Base-by-base conservation (phyloP, 371 early-diverging fungal species). In the Mortierella sp. region DNA sequence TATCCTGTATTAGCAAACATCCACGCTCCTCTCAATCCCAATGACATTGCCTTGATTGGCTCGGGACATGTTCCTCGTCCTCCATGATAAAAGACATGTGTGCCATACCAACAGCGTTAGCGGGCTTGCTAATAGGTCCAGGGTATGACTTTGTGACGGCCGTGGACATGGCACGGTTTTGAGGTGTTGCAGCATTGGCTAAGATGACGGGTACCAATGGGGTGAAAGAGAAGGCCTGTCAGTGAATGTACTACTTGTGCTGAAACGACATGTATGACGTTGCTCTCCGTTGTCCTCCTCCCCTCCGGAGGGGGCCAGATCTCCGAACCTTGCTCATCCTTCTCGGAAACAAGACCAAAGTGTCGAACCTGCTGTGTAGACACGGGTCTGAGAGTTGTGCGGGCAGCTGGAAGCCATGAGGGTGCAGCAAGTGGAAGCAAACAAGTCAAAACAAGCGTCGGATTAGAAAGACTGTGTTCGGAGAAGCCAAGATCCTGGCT, bases 261-360 rank as follows among this genome's bases (percentile, higher is more conserved):
- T n/a, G n/a, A n/a, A n/a, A n/a, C n/a, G n/a, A n/a, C n/a, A n/a
- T n/a, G n/a, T n/a, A n/a, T n/a, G n/a, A n/a, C n/a, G n/a, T n/a
- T n/a, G n/a, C n/a, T n/a, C n/a, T n/a, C n/a, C n/a, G n/a, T n/a
- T n/a, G n/a, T n/a, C n/a, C n/a, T n/a, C n/a, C n/a, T n/a, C n/a
- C n/a, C n/a, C n/a, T n/a, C n/a, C n/a, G n/a, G n/a, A n/a, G n/a
- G n/a, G n/a, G 49, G 17, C 43, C 28, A 19, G 46, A 48, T 28
- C 4, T 51, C 81, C 71, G 79, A 76, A 22, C 86, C 86, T 65
- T 76, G 68, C 59, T 76, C 76, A 39, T 76, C 76, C 51, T 76
- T 76, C 46, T 76, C 76, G 12, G 76, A 60, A 37, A 76, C 55
- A 43, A 76, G 56, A 17, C 76, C 65, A 60, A 76, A 61, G 54